These are phyloP conservation scores for Neofusicoccum sp. DNA, from an alignment of 2,329 filamentous ascomycete genomes.

Conservation along the genomic window DNA sequence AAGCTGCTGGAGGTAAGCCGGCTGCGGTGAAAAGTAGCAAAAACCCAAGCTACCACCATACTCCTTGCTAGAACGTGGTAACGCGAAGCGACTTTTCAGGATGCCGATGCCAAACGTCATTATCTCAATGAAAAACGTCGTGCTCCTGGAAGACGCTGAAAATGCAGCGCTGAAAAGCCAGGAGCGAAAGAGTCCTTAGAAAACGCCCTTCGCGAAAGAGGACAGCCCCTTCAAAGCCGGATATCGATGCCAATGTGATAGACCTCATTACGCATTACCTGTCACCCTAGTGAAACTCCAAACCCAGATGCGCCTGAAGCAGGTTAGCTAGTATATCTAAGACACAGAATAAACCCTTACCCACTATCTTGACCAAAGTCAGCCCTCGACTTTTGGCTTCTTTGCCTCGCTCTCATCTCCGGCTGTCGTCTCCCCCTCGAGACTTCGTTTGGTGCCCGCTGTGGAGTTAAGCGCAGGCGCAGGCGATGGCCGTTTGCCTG, in stretches of 20 bases:
- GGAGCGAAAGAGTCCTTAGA: not conserved
- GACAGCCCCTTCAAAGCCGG: not conserved
- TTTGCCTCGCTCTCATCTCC: not conserved
- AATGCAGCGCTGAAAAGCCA: not conserved
- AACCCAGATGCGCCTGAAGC: not conserved
- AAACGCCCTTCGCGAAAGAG: not conserved
- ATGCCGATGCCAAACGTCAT: not conserved
- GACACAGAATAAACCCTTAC: not conserved
- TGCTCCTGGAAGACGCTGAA: not conserved
- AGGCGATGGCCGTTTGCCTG: slow-evolving; percentile 8
- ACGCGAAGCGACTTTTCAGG: not conserved
- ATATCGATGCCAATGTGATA: slow-evolving; percentile 7
- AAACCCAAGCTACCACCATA: not conserved
- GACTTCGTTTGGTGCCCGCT: slow-evolving; percentile 3
- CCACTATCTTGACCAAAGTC: not conserved
- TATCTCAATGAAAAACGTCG: not conserved
- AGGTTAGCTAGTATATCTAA: not conserved
- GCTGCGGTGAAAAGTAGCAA: not conserved
- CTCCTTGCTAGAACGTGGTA: not conserved
- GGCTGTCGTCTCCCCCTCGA: not conserved
- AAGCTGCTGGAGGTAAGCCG: not conserved
- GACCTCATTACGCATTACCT: slow-evolving; percentile 10
- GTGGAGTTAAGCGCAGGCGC: not conserved
- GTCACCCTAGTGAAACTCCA: not conserved
- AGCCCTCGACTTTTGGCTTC: slow-evolving; percentile 10